phyloP scores from a whole-genome alignment of 305 asterid genomes.

The Solanum hybrid region DNA sequence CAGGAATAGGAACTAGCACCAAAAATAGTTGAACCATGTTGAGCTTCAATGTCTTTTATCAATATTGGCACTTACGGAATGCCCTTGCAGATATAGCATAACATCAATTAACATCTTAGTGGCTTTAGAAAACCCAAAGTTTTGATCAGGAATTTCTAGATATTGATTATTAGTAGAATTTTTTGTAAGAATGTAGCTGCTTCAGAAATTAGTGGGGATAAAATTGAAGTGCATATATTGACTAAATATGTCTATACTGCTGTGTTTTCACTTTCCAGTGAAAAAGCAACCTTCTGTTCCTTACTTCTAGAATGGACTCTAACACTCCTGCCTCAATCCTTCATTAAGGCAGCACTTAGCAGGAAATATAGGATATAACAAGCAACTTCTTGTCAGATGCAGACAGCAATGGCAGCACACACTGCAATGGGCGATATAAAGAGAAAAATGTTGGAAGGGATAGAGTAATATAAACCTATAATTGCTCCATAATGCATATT shows the following conservation, averaged over 20 bases:
- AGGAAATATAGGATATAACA: background rate
- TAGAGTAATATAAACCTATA: conserved; percentile 43
- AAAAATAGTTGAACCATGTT: background rate
- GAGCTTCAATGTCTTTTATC: background rate
- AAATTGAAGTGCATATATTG: background rate
- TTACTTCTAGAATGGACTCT: background rate
- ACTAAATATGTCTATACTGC: background rate
- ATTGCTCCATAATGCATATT: conserved; percentile 95
- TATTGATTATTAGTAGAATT: background rate
- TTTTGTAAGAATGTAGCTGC: background rate
- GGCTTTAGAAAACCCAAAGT: background rate
- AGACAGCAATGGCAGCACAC: background rate
- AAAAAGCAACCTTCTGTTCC: background rate
- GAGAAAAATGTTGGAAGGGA: background rate
- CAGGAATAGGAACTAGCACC: background rate
- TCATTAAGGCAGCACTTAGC: background rate
- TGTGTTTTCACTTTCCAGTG: background rate
- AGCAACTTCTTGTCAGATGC: background rate
- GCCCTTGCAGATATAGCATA: background rate
- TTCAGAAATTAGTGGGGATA: background rate
- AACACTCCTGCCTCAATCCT: background rate
- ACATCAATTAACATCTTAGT: background rate
- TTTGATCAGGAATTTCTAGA: background rate
- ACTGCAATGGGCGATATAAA: background rate
- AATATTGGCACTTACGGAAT: background rate